phyloP scores from a whole-genome alignment of 192 early-diverging fungal genomes.

The Coemansia sp. region DNA sequence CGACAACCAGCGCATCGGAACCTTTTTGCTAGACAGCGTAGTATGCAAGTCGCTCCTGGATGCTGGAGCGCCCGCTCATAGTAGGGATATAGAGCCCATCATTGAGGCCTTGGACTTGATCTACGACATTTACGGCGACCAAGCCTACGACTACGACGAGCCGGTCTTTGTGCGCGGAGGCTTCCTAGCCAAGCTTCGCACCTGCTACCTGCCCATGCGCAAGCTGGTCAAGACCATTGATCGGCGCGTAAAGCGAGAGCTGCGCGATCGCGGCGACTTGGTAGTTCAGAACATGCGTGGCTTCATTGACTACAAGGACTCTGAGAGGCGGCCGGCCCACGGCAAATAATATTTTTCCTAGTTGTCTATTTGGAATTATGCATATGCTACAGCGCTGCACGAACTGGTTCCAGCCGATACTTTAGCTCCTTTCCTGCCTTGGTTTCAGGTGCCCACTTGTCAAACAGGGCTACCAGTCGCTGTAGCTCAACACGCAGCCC shows the following conservation, averaged over 20 bases:
- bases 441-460: constrained; percentile 75
- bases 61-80: background rate
- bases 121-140: constrained; percentile 87
- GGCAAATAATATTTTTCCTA: background rate
- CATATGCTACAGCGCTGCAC: constrained; percentile 55
- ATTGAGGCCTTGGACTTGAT: constrained; percentile 81
- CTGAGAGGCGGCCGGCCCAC: constrained; percentile 56
- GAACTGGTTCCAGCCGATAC: constrained; percentile 87
- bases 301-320: constrained; percentile 87
- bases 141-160: constrained; percentile 75
- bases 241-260: constrained; percentile 62
- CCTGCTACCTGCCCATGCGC: constrained; percentile 52
- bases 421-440: constrained; percentile 79
- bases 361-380: background rate
- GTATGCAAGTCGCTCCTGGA: constrained; percentile 24
- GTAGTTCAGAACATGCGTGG: constrained; percentile 73
- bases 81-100: constrained; percentile 32
- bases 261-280: constrained; percentile 79
- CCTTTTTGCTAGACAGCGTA: constrained; percentile 58
- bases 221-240: constrained; percentile 66
- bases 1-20: constrained; percentile 59
- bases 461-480: constrained; percentile 65
- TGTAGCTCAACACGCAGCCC: constrained; percentile 64
- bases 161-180: constrained; percentile 77
- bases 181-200: constrained; percentile 60